phyloP scores from a whole-genome alignment of 1,284 basidiomycete species.

The Omphalotus olearius region DNA sequence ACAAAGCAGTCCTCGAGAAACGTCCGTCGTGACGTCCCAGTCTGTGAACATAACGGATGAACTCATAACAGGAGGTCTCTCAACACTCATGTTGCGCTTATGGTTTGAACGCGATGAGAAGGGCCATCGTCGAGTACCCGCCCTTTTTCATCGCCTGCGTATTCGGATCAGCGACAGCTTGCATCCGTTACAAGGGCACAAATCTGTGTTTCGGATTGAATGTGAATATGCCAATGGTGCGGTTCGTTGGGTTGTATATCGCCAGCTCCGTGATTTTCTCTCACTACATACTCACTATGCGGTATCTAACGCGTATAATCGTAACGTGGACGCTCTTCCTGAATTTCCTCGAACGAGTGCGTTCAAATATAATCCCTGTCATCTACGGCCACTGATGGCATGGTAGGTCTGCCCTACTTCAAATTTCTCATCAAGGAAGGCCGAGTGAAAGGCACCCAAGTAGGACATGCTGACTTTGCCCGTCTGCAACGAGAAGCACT shows the following conservation, averaged over 20 bases:
- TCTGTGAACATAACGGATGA: slow-evolving; percentile 82
- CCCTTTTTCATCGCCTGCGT: slow-evolving; percentile 83
- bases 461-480: slow-evolving; percentile 73
- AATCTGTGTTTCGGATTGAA: slow-evolving; percentile 88
- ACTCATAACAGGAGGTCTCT: slow-evolving; percentile 78
- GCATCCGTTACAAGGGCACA: slow-evolving; percentile 74
- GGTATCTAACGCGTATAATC: slow-evolving; percentile 77
- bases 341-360: slow-evolving; percentile 88
- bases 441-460: slow-evolving; percentile 43
- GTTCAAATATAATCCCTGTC: slow-evolving; percentile 22
- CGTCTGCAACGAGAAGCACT: slow-evolving; percentile 76
- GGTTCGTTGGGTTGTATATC: slow-evolving; percentile 94
- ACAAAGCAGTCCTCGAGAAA: slow-evolving; percentile 25
- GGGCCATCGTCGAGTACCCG: slow-evolving; percentile 77
- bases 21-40: slow-evolving; percentile 45
- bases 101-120: slow-evolving; percentile 94
- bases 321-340: slow-evolving; percentile 74
- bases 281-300: slow-evolving; percentile 90
- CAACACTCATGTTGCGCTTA: slow-evolving; percentile 80
- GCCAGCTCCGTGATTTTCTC: slow-evolving; percentile 90
- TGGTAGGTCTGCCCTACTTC: slow-evolving; percentile 81
- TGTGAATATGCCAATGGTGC: slow-evolving; percentile 97
- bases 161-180: slow-evolving; percentile 85
- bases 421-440: slow-evolving; percentile 70
- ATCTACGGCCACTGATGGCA: neutral